Conservation (phyloP, 148 eudicot species). For the Vaccinium vitisidaea region DNA sequence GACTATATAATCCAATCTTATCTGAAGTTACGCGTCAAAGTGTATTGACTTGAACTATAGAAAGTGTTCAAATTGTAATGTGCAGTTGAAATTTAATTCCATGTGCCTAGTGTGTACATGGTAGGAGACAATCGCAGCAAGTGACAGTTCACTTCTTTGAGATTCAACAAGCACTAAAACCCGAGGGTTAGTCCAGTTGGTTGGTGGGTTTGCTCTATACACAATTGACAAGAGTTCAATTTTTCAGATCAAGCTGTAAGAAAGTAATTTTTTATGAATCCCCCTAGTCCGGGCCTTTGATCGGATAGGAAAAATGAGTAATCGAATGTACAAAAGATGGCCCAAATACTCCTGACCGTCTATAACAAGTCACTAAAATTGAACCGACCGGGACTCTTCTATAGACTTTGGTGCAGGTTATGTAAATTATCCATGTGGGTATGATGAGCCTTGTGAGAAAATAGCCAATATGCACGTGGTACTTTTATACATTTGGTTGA, state of each 20-base stretch:
- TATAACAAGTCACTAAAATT: too few relatives aligned
- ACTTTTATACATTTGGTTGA: neutral
- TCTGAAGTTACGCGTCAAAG: neutral
- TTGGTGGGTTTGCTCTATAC: too few relatives aligned
- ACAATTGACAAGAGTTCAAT: too few relatives aligned
- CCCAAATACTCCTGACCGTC: too few relatives aligned
- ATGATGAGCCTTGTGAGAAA: neutral
- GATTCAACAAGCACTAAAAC: neutral
- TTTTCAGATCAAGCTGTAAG: too few relatives aligned
- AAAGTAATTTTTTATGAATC: too few relatives aligned
- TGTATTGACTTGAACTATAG: neutral
- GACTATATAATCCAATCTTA: neutral
- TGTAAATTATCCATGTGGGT: neutral
- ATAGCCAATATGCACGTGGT: neutral
- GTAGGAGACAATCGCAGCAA: neutral
- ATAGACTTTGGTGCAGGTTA: neutral
- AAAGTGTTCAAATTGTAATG: neutral
- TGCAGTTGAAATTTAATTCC: neutral
- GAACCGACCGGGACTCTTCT: neutral
- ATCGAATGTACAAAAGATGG: too few relatives aligned
- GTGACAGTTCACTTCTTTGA: neutral
- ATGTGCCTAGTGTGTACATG: neutral
- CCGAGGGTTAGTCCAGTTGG: too few relatives aligned
- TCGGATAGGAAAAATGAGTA: too few relatives aligned
- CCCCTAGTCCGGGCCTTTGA: too few relatives aligned